Evolutionary conservation across 164 flowering plant species (phyloP), one percentile per base, ranked within the genome.

Genomic region (Magnolia changhungtana): DNA sequence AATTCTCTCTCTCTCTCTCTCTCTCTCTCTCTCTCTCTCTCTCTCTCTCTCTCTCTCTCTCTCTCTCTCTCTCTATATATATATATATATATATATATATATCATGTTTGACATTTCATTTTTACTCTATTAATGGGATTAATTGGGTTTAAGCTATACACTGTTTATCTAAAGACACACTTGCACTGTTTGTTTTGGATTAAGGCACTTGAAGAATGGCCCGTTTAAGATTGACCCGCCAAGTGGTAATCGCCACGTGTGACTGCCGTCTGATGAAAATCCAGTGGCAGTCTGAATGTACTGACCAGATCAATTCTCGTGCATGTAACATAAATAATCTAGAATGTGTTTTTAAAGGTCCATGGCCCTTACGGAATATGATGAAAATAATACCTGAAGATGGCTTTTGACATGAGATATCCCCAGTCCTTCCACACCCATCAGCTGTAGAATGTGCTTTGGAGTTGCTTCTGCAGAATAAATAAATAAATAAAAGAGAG

Each of bases 321-420:
- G 7, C 45, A 63, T 8, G 23, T 27, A 66, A 66, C 8, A 5
- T 21, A 18, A 18, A 61, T 4, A 19, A 20, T 4, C 0, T 61
- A 18, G n/a, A 63, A 63, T 63, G 21, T n/a, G 7, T 18, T n/a
- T n/a, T 63, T n/a, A 63, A 21, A 7, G 21, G 9, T 63, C 20
- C 8, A 4, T 18, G 65, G 65, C 65, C 8, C 13, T 63, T 21
- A 13, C 4, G 20, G n/a, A 8, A 66, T 45, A 49, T 3, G 29
- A 16, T 2, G 19, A 24, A 18, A 51, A 64, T 27, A 19, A 11
- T 75, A 90, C 94, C 92, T 90, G 94, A 75, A 90, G 90, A 82
- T 90, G 94, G 84, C 94, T 90, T 76, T 90, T 90, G 9, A 90
- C 84, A 71, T 90, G 94, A 64, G 94, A 83, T 74, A 90, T 90